phyloP scores from a whole-genome alignment of 2,329 filamentous ascomycete genomes.

The Diaporthe vexans region DNA sequence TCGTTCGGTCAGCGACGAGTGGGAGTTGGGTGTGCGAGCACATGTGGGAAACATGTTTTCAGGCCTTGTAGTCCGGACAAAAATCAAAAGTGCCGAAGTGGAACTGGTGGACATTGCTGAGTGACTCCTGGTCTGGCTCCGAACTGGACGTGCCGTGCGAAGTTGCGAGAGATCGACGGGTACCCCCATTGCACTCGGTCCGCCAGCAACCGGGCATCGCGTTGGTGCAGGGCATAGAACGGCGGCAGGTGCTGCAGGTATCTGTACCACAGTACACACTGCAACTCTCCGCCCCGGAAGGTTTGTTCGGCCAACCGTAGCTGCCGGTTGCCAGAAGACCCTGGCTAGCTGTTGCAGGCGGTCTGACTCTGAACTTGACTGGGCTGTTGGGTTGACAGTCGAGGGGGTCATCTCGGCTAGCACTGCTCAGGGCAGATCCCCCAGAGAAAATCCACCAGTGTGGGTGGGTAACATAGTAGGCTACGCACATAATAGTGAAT shows the following conservation, averaged over 20 bases:
- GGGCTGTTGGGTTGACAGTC: constrained; percentile 13
- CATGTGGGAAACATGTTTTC: constrained; percentile 6
- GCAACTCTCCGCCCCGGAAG: constrained; percentile 21
- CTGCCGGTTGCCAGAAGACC: constrained; percentile 3
- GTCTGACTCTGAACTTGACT: constrained; percentile 13
- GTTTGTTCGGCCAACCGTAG: not conserved
- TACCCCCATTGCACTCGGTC: constrained; percentile 16
- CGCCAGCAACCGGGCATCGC: constrained; percentile 18
- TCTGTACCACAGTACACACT: not conserved
- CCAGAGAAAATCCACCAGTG: constrained; percentile 41
- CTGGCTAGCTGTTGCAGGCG: constrained; percentile 5
- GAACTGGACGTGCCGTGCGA: not conserved
- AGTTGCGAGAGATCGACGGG: constrained; percentile 4
- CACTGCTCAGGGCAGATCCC: constrained; percentile 41
- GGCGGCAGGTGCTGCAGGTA: not conserved
- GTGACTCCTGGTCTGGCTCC: constrained; percentile 9
- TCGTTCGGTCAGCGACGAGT: constrained; percentile 39
- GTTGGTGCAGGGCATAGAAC: constrained; percentile 4
- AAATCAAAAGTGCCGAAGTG: not conserved
- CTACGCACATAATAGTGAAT: constrained; percentile 20
- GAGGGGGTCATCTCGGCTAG: constrained; percentile 41
- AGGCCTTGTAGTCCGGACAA: not conserved
- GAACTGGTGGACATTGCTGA: constrained; percentile 4
- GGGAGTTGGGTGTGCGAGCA: constrained; percentile 28
- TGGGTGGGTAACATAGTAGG: constrained; percentile 18